Base-by-base conservation (phyloP, 257 asterid species). In the Perilla frutescens region DNA sequence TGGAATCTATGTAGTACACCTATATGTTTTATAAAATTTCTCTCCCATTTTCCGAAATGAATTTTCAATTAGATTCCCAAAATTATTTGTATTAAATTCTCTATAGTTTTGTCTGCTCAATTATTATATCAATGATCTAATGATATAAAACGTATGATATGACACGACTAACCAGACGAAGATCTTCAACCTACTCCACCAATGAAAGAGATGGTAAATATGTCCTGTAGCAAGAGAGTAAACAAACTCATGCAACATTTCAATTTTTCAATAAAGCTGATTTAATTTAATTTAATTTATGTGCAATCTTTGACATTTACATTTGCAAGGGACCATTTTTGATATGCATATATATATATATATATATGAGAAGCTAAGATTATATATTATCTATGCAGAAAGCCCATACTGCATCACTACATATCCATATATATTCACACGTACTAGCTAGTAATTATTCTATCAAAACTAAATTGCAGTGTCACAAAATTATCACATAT, bases 291-390 rank as follows among this genome's bases (percentile, higher is more conserved):
- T 20, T 20, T 20, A 5, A 26, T 29, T 12, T 54, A 36, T 67
- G 6, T 31, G 57, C 61, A 71, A 67, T 62, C 47, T 73, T 62
- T 62, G 56, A 73, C 71, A 67, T 73, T 45, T 12, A 48, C 74
- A 67, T 36, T 74, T 55, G 71, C 67, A 74, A 70, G 83, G 88
- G 84, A 81, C 86, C 86, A 79, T 71, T 32, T 34, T 34, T 34
- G 37, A 34, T 34, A 34, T 34, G 4, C 4, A 34, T 34, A 34
- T 34, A 34, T 3, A 1, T 34, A 3, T n/a, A 34, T 34, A 34
- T 34, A 34, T 20, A 34, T 2, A 34, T 72, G 53, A 34, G 60
- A 51, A 72, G 72, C 75, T 53, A 66, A 72, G 72, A 62, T 14
- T 53, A 53, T 34, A 2, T 2, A 2, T 44, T 20, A 41, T 62